Percentiles rank a stretch among this genome's conserved stretches.
These are phyloP conservation scores for Guadua angustifolia DNA, from an alignment of 176 grass and related monocot species.

Conservation along the genomic window DNA sequence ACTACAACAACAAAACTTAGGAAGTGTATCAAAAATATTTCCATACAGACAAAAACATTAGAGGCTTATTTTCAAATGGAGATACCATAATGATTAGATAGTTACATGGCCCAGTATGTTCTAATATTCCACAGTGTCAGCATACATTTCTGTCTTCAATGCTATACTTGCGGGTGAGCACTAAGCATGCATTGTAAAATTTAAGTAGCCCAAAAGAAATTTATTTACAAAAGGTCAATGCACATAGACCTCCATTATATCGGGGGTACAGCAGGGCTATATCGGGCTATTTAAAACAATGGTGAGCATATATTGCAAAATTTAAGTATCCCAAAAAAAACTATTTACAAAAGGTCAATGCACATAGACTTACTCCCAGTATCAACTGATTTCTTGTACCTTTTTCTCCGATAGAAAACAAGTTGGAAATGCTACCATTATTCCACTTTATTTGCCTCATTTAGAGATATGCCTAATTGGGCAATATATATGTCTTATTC, in stretches of 20 bases:
- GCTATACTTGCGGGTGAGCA: not conserved
- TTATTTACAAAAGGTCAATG: not conserved
- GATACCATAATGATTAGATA: not conserved
- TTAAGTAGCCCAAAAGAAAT: conserved; percentile 11
- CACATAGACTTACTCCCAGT: not conserved
- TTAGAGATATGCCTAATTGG: not conserved
- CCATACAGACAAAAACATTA: conserved; percentile 21
- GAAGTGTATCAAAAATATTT: not conserved
- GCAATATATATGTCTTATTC: no score
- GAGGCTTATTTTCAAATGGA: not conserved
- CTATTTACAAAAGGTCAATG: conserved; percentile 2
- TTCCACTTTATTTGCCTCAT: not conserved
- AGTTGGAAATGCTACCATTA: conserved; percentile 5
- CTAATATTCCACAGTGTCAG: not conserved
- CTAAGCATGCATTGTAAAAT: not conserved
- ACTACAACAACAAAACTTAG: not conserved
- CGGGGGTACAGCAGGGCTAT: no score
- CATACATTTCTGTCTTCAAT: conserved; percentile 1
- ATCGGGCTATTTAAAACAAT: no score
- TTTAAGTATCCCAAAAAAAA: conserved; percentile 6
- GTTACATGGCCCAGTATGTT: conserved; percentile 1
- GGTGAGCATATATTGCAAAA: not conserved
- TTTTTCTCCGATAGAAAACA: conserved; percentile 4
- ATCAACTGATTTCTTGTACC: conserved; percentile 4
- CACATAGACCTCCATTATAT: no score